These are phyloP conservation scores for Colletotrichum tamarilloi DNA, from an alignment of 2,329 filamentous ascomycete species.

Conservation along the genomic window DNA sequence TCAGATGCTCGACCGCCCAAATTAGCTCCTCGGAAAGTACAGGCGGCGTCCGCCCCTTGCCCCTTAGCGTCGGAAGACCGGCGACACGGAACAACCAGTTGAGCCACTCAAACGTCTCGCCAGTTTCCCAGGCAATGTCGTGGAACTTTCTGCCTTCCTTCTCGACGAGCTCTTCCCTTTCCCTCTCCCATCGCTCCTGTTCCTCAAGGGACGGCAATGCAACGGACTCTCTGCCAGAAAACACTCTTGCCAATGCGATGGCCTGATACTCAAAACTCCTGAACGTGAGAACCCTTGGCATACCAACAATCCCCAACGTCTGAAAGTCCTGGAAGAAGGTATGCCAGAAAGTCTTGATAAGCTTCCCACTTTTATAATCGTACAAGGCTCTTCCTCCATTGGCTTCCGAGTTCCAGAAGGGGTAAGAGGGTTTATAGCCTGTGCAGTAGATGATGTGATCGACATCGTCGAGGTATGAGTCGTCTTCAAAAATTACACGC, in stretches of 20 bases:
- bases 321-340: constrained; percentile 61
- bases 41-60: constrained; percentile 59
- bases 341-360: constrained; percentile 61
- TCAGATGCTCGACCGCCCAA: constrained; percentile 60
- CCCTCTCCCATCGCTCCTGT: constrained; percentile 59
- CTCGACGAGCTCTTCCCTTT: constrained; percentile 45
- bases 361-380: constrained; percentile 58
- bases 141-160: constrained; percentile 58
- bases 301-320: constrained; percentile 61
- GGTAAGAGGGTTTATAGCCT: constrained; percentile 55
- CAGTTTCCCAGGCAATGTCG: constrained; percentile 62
- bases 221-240: constrained; percentile 51
- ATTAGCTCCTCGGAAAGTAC: constrained; percentile 53
- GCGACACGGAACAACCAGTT: constrained; percentile 58
- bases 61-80: constrained; percentile 58
- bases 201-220: constrained; percentile 51
- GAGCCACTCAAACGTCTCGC: constrained; percentile 62
- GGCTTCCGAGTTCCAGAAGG: constrained; percentile 58
- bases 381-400: constrained; percentile 59
- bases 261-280: constrained; percentile 68
- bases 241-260: constrained; percentile 61
- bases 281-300: constrained; percentile 63
- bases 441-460: constrained; percentile 56
- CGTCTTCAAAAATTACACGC: constrained; percentile 55
- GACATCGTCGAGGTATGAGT: constrained; percentile 46